Evolutionary conservation across 2,329 filamentous ascomycete species (phyloP).

Genomic region (Colletotrichum orbiculare): DNA sequence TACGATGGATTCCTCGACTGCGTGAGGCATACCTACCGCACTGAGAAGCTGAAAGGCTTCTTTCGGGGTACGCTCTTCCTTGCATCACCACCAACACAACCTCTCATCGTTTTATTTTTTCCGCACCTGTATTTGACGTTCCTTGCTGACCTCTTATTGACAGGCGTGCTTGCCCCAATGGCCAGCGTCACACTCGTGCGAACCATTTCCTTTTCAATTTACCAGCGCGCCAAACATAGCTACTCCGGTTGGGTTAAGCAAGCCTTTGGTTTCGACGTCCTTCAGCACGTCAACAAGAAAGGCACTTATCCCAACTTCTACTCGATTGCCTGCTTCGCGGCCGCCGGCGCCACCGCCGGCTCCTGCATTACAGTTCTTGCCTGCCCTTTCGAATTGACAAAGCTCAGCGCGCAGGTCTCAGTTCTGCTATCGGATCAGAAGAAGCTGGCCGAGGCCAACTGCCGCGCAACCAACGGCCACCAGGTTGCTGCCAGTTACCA

Average conservation of each 20-base stretch:
- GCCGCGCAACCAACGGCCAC: conserved; percentile 60
- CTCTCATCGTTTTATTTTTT: neutral
- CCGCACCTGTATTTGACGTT: no score
- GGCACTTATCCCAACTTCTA: conserved; percentile 78
- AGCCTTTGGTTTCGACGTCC: conserved; percentile 75
- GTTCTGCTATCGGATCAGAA: conserved; percentile 76
- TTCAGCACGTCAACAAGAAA: conserved; percentile 76
- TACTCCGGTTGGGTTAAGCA: conserved; percentile 77
- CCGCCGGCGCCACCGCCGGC: conserved; percentile 82
- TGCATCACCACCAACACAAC: conserved; percentile 19
- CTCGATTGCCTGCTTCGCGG: conserved; percentile 80
- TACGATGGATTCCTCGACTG: conserved; percentile 81
- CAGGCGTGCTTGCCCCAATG: conserved; percentile 83
- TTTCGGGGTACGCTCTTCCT: conserved; percentile 72
- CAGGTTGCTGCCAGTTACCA: conserved; percentile 76
- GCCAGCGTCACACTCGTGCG: conserved; percentile 81
- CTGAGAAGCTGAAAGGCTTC: conserved; percentile 79
- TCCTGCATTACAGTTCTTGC: conserved; percentile 83
- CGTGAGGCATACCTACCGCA: conserved; percentile 78
- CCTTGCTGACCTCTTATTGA: conserved; percentile 27
- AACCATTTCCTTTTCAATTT: conserved; percentile 83
- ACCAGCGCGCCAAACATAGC: conserved; percentile 79
- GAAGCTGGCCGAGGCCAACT: conserved; percentile 46
- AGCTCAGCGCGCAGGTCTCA: conserved; percentile 86
- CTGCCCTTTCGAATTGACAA: conserved; percentile 91